A percentile compares a stretch with the other conserved stretches of the same genome.
Conservation (phyloP, 2,329 filamentous ascomycete genomes). For the Calonectria hongkongensis region DNA sequence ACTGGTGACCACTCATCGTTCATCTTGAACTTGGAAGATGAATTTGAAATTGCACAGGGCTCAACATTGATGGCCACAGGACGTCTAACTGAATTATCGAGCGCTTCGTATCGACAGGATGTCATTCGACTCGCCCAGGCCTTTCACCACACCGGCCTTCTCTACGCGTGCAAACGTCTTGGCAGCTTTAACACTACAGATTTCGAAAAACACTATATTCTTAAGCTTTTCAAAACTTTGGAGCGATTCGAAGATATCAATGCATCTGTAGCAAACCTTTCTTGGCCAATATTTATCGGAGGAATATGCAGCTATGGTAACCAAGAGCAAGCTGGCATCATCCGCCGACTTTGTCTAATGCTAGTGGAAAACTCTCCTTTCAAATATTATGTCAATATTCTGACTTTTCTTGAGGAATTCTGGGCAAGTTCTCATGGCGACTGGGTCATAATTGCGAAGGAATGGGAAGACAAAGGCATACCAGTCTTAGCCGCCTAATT, state of each 20-base stretch:
- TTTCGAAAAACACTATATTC: background rate
- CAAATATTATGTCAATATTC: conserved; percentile 10
- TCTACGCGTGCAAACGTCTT: conserved; percentile 6
- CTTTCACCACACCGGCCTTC: background rate
- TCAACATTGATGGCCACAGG: background rate
- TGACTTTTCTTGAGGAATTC: background rate
- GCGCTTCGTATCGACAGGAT: background rate
- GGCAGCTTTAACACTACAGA: background rate
- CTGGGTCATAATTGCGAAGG: background rate
- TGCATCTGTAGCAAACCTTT: background rate
- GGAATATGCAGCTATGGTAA: background rate
- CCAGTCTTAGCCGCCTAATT: background rate
- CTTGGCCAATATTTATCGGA: conserved; percentile 9
- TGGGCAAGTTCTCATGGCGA: conserved; percentile 7
- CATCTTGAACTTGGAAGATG: background rate
- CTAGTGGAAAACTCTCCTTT: background rate
- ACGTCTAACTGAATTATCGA: background rate
- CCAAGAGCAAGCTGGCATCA: background rate
- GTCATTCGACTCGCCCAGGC: conserved; percentile 4
- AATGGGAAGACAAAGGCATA: background rate
- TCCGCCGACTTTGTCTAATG: background rate
- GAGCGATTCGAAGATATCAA: background rate
- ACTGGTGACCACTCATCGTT: background rate
- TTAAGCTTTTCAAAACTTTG: background rate
- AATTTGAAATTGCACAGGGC: background rate